Evolutionary conservation across 805 yeast genomes (phyloP), one percentile per base, ranked within the genome.

Genomic region (Starmerella floricola): DNA sequence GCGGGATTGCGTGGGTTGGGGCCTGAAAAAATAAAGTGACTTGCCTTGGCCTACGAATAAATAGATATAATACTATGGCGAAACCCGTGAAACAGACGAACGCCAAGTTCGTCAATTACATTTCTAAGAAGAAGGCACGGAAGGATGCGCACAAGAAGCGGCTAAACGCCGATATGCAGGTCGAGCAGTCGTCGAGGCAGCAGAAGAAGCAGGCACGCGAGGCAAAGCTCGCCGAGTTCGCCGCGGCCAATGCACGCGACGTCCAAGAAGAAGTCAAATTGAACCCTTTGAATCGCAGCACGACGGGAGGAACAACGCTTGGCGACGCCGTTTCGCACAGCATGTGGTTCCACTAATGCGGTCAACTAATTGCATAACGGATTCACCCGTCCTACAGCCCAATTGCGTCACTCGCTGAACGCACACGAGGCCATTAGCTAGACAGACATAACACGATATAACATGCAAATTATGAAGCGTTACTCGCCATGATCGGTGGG

Each of bases 81-180:
- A 36, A 36, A 35, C 30, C 41, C 20, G 19, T 34, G 4, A 39
- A 34, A 27, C 41, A 28, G 36, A 18, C 44, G 12, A 35, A 24
- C 20, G 40, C 44, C 8, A 28, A 24, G 31, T 36, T 35, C 36
- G 41, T 36, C 6, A 36, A 33, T 11, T 40, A 31, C 21, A 24
- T 50, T 18, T 46, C 52, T 24, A 52, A 50, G 24, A 53, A 53
- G 38, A 53, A 52, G 45, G 53, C 54, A 19, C 48, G 48, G 49
- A 52, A 52, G 38, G 34, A 45, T 13, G 55, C 55, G 3, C 55
- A 48, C 23, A 23, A 17, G 11, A 26, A 37, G 23, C 36, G 51
- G 16, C 44, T 44, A 27, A 42, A 44, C 10, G 30, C 30, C 2
- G 40, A 24, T 4, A 13, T 26, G 20, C 28, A 23, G 19, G 19